Conservation (phyloP, 2,329 filamentous ascomycete species). For the Seiridium cupressi region DNA sequence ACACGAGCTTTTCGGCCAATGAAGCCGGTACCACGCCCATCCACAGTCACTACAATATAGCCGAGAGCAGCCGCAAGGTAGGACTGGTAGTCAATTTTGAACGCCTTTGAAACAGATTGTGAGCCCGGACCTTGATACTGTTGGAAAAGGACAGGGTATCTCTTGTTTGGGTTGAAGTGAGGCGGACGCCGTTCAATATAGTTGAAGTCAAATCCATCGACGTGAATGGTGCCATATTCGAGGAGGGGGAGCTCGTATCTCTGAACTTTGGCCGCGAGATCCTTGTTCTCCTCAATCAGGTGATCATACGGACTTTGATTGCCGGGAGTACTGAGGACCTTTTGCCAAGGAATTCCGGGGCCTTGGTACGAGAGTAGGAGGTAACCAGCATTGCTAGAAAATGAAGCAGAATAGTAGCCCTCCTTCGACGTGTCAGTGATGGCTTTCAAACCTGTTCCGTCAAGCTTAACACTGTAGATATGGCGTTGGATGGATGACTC, state of each 20-base stretch:
- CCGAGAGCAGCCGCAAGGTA: conserved; percentile 83
- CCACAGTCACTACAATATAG: conserved; percentile 92
- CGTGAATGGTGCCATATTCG: conserved; percentile 79
- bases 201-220: conserved; percentile 72
- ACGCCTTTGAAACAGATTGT: conserved; percentile 79
- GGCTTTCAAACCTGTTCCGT: conserved; percentile 70
- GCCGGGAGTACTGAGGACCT: conserved; percentile 79
- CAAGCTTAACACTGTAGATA: conserved; percentile 83
- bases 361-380: conserved; percentile 82
- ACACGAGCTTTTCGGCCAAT: conserved; percentile 82
- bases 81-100: conserved; percentile 83
- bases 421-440: conserved; percentile 72
- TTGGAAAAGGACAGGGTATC: conserved; percentile 92
- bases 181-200: conserved; percentile 84
- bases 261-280: conserved; percentile 66
- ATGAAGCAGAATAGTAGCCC: conserved; percentile 79
- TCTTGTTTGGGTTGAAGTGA: conserved; percentile 78
- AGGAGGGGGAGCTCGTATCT: conserved; percentile 80
- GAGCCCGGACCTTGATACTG: conserved; percentile 95
- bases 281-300: conserved; percentile 74
- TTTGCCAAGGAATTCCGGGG: conserved; percentile 86
- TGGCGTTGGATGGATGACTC: conserved; percentile 88
- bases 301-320: conserved; percentile 64
- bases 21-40: conserved; percentile 89
- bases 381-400: conserved; percentile 80